phyloP scores from a whole-genome alignment of 1,284 basidiomycete species.

The Ganoderma leucocontextum region DNA sequence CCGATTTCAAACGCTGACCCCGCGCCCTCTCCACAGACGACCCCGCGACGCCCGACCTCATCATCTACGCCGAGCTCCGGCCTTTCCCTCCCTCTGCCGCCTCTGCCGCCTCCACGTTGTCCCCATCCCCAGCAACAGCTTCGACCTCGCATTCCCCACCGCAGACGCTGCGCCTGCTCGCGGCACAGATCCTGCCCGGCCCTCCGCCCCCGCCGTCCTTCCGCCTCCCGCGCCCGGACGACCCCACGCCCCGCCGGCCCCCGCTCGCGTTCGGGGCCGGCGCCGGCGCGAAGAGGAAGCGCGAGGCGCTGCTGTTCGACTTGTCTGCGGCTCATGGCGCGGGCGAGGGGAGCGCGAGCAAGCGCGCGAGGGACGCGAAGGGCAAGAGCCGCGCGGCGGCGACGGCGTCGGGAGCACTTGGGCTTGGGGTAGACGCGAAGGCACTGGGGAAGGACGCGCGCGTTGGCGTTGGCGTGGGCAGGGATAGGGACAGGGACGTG shows the following conservation, averaged over 20 bases:
- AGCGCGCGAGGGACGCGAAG: slow-evolving; percentile 24
- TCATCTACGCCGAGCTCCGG: slow-evolving; percentile 67
- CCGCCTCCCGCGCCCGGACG: slow-evolving; percentile 74
- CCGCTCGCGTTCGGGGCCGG: slow-evolving; percentile 46
- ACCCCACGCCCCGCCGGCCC: slow-evolving; percentile 76
- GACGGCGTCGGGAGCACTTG: slow-evolving; percentile 39
- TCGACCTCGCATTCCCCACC: slow-evolving; percentile 38
- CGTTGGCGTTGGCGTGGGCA: slow-evolving; percentile 26
- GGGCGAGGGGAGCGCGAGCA: slow-evolving; percentile 34
- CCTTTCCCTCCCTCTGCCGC: slow-evolving; percentile 26
- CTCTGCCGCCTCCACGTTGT: slow-evolving; percentile 22
- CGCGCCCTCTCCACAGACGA: slow-evolving; percentile 51
- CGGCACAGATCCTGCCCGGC: slow-evolving; percentile 62
- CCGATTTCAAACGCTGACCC: not conserved
- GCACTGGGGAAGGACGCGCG: slow-evolving; percentile 31
- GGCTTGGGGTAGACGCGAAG: slow-evolving; percentile 34
- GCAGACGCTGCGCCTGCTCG: slow-evolving; percentile 54
- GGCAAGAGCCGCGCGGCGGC: slow-evolving; percentile 35
- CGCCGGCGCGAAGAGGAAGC: not conserved
- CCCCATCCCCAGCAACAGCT: slow-evolving; percentile 16
- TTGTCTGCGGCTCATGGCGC: slow-evolving; percentile 11
- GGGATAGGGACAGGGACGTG: slow-evolving; percentile 36
- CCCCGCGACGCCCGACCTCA: slow-evolving; percentile 69
- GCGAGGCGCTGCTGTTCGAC: slow-evolving; percentile 20
- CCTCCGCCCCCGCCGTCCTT: slow-evolving; percentile 44